These are phyloP conservation scores for Malus orientalis DNA, from an alignment of 306 rosid species.

Conservation along the genomic window DNA sequence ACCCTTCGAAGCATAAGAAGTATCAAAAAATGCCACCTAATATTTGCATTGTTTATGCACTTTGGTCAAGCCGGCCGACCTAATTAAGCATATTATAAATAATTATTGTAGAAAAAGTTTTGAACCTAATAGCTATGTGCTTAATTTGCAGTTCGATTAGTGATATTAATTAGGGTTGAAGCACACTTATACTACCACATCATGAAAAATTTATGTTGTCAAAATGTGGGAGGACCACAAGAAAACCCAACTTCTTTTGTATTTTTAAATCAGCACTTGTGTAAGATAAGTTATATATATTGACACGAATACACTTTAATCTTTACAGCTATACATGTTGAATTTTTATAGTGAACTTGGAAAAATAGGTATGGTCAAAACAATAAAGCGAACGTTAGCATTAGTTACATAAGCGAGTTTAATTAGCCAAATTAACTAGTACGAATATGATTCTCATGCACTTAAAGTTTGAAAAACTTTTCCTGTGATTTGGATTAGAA, in stretches of 20 bases:
- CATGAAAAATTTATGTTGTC: not conserved
- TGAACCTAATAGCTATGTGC: not conserved
- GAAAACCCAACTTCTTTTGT: not conserved
- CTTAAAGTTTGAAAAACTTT: too few species aligned
- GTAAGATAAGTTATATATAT: not conserved
- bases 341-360: not conserved
- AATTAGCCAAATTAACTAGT: too few species aligned
- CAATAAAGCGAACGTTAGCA: not conserved
- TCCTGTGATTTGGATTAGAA: too few species aligned
- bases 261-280: not conserved
- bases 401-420: not conserved
- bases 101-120: not conserved
- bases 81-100: not conserved
- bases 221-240: not conserved
- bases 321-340: not conserved
- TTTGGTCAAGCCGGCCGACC: slow-evolving; percentile 41
- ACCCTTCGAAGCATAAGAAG: slow-evolving; percentile 5
- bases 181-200: not conserved
- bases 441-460: too few species aligned
- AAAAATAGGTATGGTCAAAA: not conserved
- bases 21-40: slow-evolving; percentile 31
- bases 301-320: not conserved
- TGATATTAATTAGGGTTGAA: not conserved
- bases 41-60: slow-evolving; percentile 21
- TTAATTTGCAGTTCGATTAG: not conserved